Percentiles rank a stretch among this genome's conserved stretches.
phyloP scores from a whole-genome alignment of 2,329 filamentous ascomycete species.

The Claviceps pusilla region DNA sequence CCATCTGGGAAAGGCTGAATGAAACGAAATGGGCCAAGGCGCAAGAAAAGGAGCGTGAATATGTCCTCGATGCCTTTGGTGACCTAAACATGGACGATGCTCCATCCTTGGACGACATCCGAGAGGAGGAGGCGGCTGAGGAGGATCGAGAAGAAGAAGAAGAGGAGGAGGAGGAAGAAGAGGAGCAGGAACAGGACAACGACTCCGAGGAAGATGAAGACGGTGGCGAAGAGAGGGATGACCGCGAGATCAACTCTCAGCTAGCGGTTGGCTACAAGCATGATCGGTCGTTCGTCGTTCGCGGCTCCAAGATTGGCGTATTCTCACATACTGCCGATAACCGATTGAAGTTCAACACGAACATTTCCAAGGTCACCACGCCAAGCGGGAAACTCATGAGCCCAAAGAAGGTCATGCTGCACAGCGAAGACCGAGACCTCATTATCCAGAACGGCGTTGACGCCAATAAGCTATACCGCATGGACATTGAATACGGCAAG shows the following conservation, averaged over 20 bases:
- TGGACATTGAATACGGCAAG: constrained; percentile 97
- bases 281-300: constrained; percentile 90
- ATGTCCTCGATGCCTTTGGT: constrained; percentile 88
- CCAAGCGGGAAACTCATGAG: constrained; percentile 77
- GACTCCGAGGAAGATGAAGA: constrained; percentile 53
- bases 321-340: constrained; percentile 95
- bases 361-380: constrained; percentile 89
- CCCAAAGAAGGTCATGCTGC: constrained; percentile 93
- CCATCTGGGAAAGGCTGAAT: constrained; percentile 91
- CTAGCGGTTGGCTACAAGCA: constrained; percentile 94
- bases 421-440: constrained; percentile 79
- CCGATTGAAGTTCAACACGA: constrained; percentile 87
- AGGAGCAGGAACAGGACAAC: constrained; percentile 54
- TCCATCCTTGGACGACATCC: constrained; percentile 26
- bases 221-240: constrained; percentile 57
- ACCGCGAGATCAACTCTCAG: constrained; percentile 78
- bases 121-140: constrained; percentile 26
- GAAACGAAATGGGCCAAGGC: constrained; percentile 87
- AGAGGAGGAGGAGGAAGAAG: constrained; percentile 46
- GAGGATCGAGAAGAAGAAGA: constrained; percentile 42
- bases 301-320: constrained; percentile 94
- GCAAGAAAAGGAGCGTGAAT: constrained; percentile 84
- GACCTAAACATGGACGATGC: constrained; percentile 84
- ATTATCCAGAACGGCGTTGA: constrained; percentile 72
- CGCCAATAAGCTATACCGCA: constrained; percentile 83